These are phyloP conservation scores for Ceratocystis alfenasii DNA, from an alignment of 2,329 filamentous ascomycete species.

Conservation along the genomic window DNA sequence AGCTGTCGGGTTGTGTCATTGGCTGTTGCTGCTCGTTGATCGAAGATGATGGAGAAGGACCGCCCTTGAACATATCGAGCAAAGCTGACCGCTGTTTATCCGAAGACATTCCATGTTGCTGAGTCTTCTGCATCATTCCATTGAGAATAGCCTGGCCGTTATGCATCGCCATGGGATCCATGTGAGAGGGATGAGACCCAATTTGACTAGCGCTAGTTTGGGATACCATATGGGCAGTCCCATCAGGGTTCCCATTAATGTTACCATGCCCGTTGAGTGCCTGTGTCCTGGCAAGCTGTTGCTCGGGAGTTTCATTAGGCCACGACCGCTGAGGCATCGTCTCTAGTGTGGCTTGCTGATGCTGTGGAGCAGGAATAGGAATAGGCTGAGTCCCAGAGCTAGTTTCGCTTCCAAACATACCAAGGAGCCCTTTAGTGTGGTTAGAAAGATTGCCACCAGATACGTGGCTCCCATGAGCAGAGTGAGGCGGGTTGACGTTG, in stretches of 20 bases:
- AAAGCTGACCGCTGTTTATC: slow-evolving; percentile 38
- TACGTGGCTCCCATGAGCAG: slow-evolving; percentile 3
- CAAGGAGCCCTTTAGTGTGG: slow-evolving; percentile 32
- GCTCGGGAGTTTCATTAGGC: slow-evolving; percentile 18
- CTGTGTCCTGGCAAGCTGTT: slow-evolving; percentile 14
- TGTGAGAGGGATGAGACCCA: not conserved
- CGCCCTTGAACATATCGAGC: slow-evolving; percentile 43
- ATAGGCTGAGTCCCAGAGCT: slow-evolving; percentile 15
- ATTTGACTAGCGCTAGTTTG: not conserved
- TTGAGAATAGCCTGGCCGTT: slow-evolving; percentile 19
- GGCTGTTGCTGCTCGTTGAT: slow-evolving; percentile 14
- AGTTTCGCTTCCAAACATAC: slow-evolving; percentile 31
- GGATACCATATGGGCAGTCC: not conserved
- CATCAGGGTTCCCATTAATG: not conserved
- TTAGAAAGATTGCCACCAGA: slow-evolving; percentile 25
- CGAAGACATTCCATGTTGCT: slow-evolving; percentile 18
- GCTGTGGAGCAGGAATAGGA: slow-evolving; percentile 4
- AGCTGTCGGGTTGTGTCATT: slow-evolving; percentile 14
- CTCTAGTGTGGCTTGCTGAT: slow-evolving; percentile 4
- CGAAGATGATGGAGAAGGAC: slow-evolving; percentile 8
- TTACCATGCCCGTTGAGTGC: not conserved
- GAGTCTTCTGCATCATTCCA: slow-evolving; percentile 21
- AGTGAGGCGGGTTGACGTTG: slow-evolving; percentile 8
- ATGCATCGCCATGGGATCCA: slow-evolving; percentile 21
- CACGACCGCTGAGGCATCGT: slow-evolving; percentile 13